A percentile compares a stretch with the other conserved stretches of the same genome.
Conservation (phyloP, 1,284 basidiomycete species). For the Agaricales sp. region DNA sequence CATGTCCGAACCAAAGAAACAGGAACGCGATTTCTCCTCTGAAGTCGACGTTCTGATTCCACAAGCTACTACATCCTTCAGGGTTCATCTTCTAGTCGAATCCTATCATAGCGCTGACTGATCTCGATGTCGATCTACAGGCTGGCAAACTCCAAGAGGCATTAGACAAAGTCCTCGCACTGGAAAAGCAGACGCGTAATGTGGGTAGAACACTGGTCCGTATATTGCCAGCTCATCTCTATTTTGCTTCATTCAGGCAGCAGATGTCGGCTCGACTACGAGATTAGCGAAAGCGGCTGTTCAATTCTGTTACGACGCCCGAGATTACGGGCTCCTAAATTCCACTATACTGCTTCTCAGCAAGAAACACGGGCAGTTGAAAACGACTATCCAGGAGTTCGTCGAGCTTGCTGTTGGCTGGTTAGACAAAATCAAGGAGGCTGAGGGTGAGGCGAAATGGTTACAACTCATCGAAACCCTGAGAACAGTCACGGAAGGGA, state of each 20-base stretch:
- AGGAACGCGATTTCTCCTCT: conserved; percentile 66
- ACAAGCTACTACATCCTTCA: conserved; percentile 40
- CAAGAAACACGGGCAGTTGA: conserved; percentile 98
- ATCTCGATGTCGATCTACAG: conserved; percentile 24
- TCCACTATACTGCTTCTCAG: conserved; percentile 64
- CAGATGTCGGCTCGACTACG: conserved; percentile 87
- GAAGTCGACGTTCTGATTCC: conserved; percentile 59
- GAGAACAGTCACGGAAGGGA: conserved; percentile 90
- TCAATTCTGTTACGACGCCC: conserved; percentile 64
- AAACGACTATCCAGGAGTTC: conserved; percentile 82
- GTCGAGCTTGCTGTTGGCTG: conserved; percentile 81
- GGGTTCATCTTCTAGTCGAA: conserved; percentile 29
- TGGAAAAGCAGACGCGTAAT: conserved; percentile 97
- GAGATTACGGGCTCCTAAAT: conserved; percentile 65
- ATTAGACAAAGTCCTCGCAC: conserved; percentile 78
- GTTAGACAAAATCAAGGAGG: conserved; percentile 64
- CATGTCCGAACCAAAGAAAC: conserved; percentile 73
- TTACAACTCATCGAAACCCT: conserved; percentile 84
- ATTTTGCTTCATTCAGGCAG: conserved; percentile 49
- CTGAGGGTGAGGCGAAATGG: conserved; percentile 69
- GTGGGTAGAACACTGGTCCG: conserved; percentile 31
- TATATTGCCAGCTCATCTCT: not conserved
- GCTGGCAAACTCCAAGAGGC: conserved; percentile 75
- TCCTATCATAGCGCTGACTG: conserved; percentile 2
- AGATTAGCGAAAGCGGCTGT: conserved; percentile 71